Percentiles rank a stretch among this genome's conserved stretches.
Conservation (phyloP, 139 green algal species). For the Ulvella scutata region DNA sequence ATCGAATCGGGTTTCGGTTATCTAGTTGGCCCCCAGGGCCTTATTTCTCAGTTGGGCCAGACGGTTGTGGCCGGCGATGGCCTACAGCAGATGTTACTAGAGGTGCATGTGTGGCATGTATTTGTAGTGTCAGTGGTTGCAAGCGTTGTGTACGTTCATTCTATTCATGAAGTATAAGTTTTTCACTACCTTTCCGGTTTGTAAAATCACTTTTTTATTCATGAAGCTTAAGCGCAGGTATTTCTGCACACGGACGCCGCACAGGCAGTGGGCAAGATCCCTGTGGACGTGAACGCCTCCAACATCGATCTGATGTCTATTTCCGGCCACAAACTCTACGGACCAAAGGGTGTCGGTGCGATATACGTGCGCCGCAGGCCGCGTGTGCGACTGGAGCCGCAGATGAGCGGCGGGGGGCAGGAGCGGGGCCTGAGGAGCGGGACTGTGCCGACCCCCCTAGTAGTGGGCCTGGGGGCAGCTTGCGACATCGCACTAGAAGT, state of each 20-base stretch:
- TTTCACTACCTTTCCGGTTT: background rate
- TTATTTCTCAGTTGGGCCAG: no score
- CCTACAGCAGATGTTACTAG: no score
- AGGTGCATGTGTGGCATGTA: no score
- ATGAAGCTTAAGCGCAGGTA: conserved; percentile 7
- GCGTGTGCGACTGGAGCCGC: conserved; percentile 80
- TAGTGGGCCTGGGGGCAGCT: conserved; percentile 78
- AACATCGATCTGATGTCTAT: conserved; percentile 92
- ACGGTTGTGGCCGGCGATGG: no score
- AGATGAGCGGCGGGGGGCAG: conserved; percentile 92
- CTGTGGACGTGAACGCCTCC: conserved; percentile 70
- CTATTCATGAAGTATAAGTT: no score
- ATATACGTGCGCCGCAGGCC: conserved; percentile 89
- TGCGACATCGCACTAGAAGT: conserved; percentile 52
- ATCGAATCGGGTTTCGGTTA: no score
- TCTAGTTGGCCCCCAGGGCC: no score
- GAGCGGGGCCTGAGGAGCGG: conserved; percentile 80
- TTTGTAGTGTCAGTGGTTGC: no score
- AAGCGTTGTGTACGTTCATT: no score
- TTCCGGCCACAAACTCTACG: conserved; percentile 95
- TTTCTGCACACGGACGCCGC: conserved; percentile 96
- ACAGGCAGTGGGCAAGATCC: conserved; percentile 87
- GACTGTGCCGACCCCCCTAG: conserved; percentile 73
- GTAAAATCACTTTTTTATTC: background rate
- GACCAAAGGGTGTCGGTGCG: conserved; percentile 92